Base-by-base conservation (phyloP, 805 yeast genomes). In the Maudiozyma serrabonitensis region DNA sequence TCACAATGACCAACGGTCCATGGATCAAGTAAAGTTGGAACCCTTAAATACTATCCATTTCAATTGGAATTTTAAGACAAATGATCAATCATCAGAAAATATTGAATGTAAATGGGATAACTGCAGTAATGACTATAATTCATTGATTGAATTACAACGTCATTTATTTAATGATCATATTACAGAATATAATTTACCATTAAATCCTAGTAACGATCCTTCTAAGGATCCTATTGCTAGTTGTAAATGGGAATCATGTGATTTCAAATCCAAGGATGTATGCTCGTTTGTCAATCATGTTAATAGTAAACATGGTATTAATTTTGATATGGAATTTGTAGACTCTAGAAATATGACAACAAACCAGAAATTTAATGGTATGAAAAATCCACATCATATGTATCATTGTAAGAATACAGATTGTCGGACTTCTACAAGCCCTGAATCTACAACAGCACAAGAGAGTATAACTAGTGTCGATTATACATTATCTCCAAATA, bases 231-330 rank as follows among this genome's bases (percentile, higher is more conserved):
- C 47, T 2, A 3, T 21, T 16, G 34, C 25, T 46, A 31, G 13
- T 16, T 89, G 96, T 69, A 87, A 81, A 59, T 88, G 95, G 96
- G 67, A 71, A 49, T 74, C 80, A 48, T 89, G 96, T 72, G 68
- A 75, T 41, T 86, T 74, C 60, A 69, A 70, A 19, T 73, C 84
- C 28, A 61, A 67, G 16, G 80, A 80, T 56, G 60, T 82, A 44
- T 70, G 79, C 31, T 62, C 74, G 6, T 67, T 89, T 31, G 65
- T 85, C 11, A 69, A 74, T 41, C 96, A 88, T 66, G 68, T 82
- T 45, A 77, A 79, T 46, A 63, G 68, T 1, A 58, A 58, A 7
- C 83, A 79, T 52, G 75, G 74, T 21, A 60, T 69, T 4, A 61
- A 63, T 31, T 63, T 64, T 41, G 65, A 62, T 31, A 57, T 61